phyloP scores from a whole-genome alignment of 495 filamentous ascomycete species.

The Pyronema domesticum region DNA sequence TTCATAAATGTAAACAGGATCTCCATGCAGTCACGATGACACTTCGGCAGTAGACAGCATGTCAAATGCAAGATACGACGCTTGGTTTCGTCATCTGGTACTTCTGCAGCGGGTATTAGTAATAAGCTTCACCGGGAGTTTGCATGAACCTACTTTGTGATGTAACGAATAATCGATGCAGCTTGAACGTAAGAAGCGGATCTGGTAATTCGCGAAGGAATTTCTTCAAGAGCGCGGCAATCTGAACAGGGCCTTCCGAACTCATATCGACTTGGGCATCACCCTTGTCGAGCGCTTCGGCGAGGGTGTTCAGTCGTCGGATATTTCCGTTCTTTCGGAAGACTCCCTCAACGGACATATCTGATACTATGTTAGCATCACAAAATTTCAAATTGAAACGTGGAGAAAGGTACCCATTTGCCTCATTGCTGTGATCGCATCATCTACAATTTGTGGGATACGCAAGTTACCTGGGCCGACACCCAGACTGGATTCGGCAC shows the following conservation, averaged over 20 bases:
- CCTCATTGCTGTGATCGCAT: constrained; percentile 79
- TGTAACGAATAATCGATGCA: constrained; percentile 76
- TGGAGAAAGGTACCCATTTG: constrained; percentile 44
- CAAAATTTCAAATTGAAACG: not conserved
- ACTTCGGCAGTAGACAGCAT: constrained; percentile 84
- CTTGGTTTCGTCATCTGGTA: constrained; percentile 66
- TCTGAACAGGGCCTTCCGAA: constrained; percentile 73
- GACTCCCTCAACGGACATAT: constrained; percentile 95
- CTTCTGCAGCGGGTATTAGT: constrained; percentile 33
- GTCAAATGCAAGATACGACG: constrained; percentile 74
- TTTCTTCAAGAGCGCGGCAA: constrained; percentile 86
- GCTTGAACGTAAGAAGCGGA: constrained; percentile 83
- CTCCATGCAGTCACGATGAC: constrained; percentile 85
- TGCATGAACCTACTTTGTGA: constrained; percentile 45
- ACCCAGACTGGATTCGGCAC: constrained; percentile 87
- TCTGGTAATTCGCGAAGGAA: constrained; percentile 92
- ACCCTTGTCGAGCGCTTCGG: constrained; percentile 64
- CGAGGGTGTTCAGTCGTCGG: constrained; percentile 64
- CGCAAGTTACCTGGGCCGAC: constrained; percentile 79
- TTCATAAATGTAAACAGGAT: constrained; percentile 92
- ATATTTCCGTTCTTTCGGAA: constrained; percentile 99
- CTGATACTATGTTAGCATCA: constrained; percentile 24
- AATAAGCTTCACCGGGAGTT: not conserved
- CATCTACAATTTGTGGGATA: constrained; percentile 78
- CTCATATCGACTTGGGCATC: constrained; percentile 64